Percentiles rank a stretch among this genome's conserved stretches.
These are phyloP conservation scores for Grosmannia clavigera DNA, from an alignment of 2,329 filamentous ascomycete species.

Conservation along the genomic window DNA sequence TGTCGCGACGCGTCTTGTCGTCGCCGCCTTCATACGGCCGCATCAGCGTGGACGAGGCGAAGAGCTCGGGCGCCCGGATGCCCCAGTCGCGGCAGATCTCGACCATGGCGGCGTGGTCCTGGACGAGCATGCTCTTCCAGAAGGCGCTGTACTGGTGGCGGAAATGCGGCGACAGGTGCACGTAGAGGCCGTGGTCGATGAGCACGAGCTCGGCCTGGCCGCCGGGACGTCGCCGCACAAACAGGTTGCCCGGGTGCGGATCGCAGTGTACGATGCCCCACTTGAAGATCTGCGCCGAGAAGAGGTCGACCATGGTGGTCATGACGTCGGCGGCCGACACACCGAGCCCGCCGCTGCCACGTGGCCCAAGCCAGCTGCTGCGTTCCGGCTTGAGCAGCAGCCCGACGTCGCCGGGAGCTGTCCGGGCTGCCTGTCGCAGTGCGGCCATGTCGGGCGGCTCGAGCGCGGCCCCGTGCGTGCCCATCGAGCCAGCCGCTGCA, in stretches of 20 bases:
- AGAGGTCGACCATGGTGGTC: slow-evolving; percentile 92
- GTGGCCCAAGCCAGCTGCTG: slow-evolving; percentile 61
- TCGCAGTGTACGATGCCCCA: slow-evolving; percentile 96
- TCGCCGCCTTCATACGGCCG: slow-evolving; percentile 83
- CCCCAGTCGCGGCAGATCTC: slow-evolving; percentile 72
- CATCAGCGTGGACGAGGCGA: slow-evolving; percentile 82
- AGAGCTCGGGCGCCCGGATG: slow-evolving; percentile 77
- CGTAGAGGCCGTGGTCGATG: slow-evolving; percentile 94
- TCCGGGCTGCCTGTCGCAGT: slow-evolving; percentile 32
- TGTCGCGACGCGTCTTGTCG: slow-evolving; percentile 45
- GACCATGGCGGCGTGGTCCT: slow-evolving; percentile 72
- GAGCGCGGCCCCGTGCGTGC: slow-evolving; percentile 56
- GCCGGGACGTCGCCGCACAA: slow-evolving; percentile 71
- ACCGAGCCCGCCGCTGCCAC: slow-evolving; percentile 68
- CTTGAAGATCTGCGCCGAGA: slow-evolving; percentile 95
- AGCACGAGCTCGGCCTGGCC: slow-evolving; percentile 85
- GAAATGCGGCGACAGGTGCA: slow-evolving; percentile 76
- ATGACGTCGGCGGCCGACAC: slow-evolving; percentile 77
- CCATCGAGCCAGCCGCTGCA: slow-evolving; percentile 62
- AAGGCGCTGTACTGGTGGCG: slow-evolving; percentile 76
- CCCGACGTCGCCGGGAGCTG: slow-evolving; percentile 31
- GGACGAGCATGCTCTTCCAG: slow-evolving; percentile 89
- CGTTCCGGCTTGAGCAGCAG: slow-evolving; percentile 80
- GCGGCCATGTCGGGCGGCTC: slow-evolving; percentile 33
- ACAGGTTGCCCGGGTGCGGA: slow-evolving; percentile 94